Base-by-base conservation (phyloP, 2,329 filamentous ascomycete genomes). In the Gyromitra esculenta region DNA sequence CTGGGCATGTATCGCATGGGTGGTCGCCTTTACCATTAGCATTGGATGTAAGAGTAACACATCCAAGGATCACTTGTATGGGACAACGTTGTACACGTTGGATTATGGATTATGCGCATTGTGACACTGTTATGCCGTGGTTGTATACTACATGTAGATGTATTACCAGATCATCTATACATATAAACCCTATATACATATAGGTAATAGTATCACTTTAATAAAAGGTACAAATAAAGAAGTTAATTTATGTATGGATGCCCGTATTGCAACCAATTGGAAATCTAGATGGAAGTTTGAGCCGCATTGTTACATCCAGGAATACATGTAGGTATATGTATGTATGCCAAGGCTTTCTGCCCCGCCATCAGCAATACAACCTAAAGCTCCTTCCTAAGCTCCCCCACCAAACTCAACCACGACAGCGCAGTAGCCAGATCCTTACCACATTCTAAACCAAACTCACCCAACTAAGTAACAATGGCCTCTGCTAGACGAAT, bases 291-390 rank as follows among this genome's bases (percentile, higher is more conserved):
- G 9, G 43, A 13, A 45, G 8, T 7, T 54, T 66, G 48, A 66
- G 63, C 63, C 63, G 45, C 63, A 54, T 54, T 8, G 54, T 43
- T 67, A 56, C 50, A 37, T 67, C 62, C 37, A 18, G 31, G 21
- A 9, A 9, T 56, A n/a, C n/a, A n/a, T n/a, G n/a, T n/a, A 8
- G 8, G 5, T 25, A 31, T 35, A 60, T 68, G 21, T 39, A 54
- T 35, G 37, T 39, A 54, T 35, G 71, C 71, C 71, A 74, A 74
- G 71, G n/a, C 37, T 63, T 71, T 63, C 45, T 63, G 71, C 71
- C 71, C 71, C 71, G 71, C 71, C 63, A 66, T 66, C 63, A 15
- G 37, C 25, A 13, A 67, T 37, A 52, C 50, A 73, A 41, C 62
- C n/a, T 37, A 48, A 57, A 69, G 65, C 65, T 69, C 65, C n/a